These are phyloP conservation scores for Nicotiana knightiana DNA, from an alignment of 257 asterid species.

Conservation along the genomic window DNA sequence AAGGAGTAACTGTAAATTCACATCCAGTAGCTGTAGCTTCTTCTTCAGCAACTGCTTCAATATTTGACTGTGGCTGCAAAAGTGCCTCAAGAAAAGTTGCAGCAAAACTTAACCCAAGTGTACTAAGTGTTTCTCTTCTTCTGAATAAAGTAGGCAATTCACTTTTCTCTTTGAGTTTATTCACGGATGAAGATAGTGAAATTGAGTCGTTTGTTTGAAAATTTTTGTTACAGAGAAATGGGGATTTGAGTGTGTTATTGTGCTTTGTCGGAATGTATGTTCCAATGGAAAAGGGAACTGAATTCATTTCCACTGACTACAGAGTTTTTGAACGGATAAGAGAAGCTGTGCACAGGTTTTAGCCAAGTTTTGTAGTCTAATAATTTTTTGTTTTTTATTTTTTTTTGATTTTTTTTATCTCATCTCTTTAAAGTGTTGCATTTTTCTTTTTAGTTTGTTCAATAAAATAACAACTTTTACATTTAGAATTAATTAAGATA, in stretches of 20 bases:
- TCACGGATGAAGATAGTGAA: not conserved
- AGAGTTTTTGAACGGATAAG: not conserved
- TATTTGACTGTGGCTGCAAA: not conserved
- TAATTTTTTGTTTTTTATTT: no score
- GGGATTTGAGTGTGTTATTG: not conserved
- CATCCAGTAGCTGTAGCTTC: conserved; percentile 18
- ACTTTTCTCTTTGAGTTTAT: not conserved
- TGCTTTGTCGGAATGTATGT: conserved; percentile 2
- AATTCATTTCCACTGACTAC: conserved; percentile 15
- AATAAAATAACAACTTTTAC: no score
- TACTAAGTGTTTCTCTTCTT: conserved; percentile 31
- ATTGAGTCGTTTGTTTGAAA: not conserved
- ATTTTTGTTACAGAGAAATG: not conserved
- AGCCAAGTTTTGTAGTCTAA: not conserved
- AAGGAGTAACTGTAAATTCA: conserved; percentile 27
- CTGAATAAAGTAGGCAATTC: not conserved
- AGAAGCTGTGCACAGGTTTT: not conserved
- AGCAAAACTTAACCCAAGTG: conserved; percentile 13
- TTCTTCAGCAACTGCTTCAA: conserved; percentile 9
- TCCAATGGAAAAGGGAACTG: conserved; percentile 15
- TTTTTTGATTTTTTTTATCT: no score
- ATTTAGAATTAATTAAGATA: no score
- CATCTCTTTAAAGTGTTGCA: no score
- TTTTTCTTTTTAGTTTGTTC: no score
- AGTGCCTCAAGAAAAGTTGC: not conserved